Conservation (phyloP, 805 yeast genomes). For the Candida corydali region DNA sequence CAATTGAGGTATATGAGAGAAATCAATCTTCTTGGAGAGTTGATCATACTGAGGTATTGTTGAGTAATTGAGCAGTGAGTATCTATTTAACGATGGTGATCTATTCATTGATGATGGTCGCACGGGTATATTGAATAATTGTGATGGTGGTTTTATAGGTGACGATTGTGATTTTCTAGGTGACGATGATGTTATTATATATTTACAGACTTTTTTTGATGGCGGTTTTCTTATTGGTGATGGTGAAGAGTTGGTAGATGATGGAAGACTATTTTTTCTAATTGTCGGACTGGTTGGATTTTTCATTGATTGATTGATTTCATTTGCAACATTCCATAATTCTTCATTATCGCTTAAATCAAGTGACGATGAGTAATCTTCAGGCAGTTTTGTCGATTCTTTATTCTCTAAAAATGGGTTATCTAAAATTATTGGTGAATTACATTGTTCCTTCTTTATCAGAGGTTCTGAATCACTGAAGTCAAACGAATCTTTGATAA, state of each 20-base stretch:
- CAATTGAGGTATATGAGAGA: background rate
- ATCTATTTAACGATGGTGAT: background rate
- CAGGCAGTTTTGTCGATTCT: too few species aligned
- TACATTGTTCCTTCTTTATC: background rate
- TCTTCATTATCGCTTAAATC: conserved; percentile 10
- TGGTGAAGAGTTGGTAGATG: background rate
- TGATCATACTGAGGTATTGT: conserved; percentile 1
- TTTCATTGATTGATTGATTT: background rate
- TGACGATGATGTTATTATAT: conserved; percentile 1
- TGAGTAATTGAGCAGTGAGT: background rate
- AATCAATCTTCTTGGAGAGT: background rate
- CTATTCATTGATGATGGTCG: background rate
- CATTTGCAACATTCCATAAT: conserved; percentile 1
- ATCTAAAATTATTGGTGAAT: background rate
- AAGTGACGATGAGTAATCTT: background rate
- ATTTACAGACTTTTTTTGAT: conserved; percentile 1
- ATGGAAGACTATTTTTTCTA: background rate
- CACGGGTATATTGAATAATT: background rate
- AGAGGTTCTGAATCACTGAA: conserved; percentile 1
- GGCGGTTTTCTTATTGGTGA: conserved; percentile 5
- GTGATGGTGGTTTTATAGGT: background rate
- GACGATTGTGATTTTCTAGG: background rate
- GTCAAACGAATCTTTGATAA: conserved; percentile 1
- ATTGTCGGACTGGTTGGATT: background rate
- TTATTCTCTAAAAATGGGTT: background rate